Conservation (phyloP, 805 yeast genomes). For the Ogataea naganishii region DNA sequence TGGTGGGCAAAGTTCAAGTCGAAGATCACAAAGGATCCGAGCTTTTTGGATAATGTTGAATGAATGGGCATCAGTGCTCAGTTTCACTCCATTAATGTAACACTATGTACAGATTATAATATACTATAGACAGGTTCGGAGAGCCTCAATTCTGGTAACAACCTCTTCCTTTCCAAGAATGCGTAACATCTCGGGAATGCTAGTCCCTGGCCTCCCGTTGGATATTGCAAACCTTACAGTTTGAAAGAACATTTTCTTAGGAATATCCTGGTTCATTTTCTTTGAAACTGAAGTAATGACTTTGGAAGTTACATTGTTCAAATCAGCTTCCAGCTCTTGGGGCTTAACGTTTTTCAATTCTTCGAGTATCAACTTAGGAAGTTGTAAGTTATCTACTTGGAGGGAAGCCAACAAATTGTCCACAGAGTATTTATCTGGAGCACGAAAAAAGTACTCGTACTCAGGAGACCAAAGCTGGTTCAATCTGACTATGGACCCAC, state of each 20-base stretch:
- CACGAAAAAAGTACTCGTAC: conserved; percentile 41
- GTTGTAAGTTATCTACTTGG: conserved; percentile 7
- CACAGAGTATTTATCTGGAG: conserved; percentile 23
- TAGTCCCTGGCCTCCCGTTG: conserved; percentile 63
- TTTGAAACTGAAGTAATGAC: too few species aligned
- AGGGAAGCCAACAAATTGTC: conserved; percentile 8
- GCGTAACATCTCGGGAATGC: conserved; percentile 47
- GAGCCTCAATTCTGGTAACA: conserved; percentile 14
- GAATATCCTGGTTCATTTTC: conserved; percentile 1
- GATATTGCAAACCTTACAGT: conserved; percentile 59
- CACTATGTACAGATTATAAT: background rate
- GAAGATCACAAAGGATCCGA: conserved; percentile 72
- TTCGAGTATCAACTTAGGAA: conserved; percentile 2
- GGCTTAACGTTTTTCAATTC: conserved; percentile 7
- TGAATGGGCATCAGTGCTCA: background rate
- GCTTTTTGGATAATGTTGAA: conserved; percentile 51
- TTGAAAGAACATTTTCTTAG: conserved; percentile 41
- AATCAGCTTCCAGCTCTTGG: conserved; percentile 6
- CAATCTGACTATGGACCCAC: conserved; percentile 41
- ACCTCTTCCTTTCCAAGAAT: conserved; percentile 41
- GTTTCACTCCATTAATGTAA: background rate
- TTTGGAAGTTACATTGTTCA: too few species aligned
- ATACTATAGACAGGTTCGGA: conserved; percentile 3
- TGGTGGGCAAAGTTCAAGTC: conserved; percentile 93
- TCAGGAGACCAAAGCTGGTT: conserved; percentile 37